These are phyloP conservation scores for Graphilbum fragrans DNA, from an alignment of 2,329 filamentous ascomycete species.

Conservation along the genomic window DNA sequence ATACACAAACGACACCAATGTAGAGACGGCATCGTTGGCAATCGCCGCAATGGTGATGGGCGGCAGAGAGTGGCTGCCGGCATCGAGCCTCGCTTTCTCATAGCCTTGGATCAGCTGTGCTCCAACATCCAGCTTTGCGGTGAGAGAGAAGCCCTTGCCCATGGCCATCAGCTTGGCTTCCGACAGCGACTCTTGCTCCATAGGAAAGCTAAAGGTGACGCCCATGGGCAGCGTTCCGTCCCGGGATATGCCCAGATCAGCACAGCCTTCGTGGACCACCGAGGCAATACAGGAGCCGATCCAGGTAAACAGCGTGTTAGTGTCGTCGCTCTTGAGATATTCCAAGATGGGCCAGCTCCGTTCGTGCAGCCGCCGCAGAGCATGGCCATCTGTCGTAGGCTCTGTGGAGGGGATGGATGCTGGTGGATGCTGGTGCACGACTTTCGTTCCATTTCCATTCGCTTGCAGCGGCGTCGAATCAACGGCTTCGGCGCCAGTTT, in stretches of 20 bases:
- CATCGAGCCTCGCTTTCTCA: constrained; percentile 26
- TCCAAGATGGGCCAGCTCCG: constrained; percentile 64
- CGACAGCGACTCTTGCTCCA: constrained; percentile 50
- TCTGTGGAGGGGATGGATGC: background rate
- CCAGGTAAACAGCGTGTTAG: constrained; percentile 68
- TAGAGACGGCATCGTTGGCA: constrained; percentile 71
- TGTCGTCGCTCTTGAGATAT: constrained; percentile 60
- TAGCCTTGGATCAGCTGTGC: constrained; percentile 48
- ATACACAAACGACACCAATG: constrained; percentile 66
- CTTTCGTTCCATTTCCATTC: background rate
- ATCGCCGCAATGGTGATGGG: constrained; percentile 62
- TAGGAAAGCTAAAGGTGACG: constrained; percentile 60
- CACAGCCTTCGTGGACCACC: constrained; percentile 50
- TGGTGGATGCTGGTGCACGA: background rate
- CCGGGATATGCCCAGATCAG: constrained; percentile 26
- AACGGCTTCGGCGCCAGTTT: too few species aligned
- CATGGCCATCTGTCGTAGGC: constrained; percentile 3
- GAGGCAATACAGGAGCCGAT: constrained; percentile 66
- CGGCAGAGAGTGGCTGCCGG: constrained; percentile 32
- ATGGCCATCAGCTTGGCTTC: constrained; percentile 54
- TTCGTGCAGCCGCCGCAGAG: constrained; percentile 47
- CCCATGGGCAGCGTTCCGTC: constrained; percentile 46
- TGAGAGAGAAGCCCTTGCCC: constrained; percentile 59
- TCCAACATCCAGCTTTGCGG: constrained; percentile 46
- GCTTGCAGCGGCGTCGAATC: background rate